Percentiles rank a stretch among this genome's conserved stretches.
Evolutionary conservation across 306 rosid species (phyloP).

Genomic region (Comarum palustre): DNA sequence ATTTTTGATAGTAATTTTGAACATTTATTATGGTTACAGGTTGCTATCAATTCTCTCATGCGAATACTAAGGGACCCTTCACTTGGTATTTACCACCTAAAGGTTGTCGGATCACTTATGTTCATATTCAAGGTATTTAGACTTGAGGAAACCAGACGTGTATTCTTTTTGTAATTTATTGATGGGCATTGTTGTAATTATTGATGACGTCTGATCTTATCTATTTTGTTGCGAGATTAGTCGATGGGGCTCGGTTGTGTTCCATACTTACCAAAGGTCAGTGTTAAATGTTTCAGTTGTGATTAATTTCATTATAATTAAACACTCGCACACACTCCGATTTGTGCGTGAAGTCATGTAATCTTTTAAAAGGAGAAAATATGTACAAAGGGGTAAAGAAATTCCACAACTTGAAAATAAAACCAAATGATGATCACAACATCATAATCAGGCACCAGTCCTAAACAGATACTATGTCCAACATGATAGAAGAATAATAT

Average conservation of each 20-base stretch:
- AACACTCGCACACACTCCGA: background rate
- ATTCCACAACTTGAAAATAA: background rate
- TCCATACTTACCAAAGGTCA: constrained; percentile 94
- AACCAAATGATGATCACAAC: background rate
- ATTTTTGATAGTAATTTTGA: background rate
- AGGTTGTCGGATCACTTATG: constrained; percentile 97
- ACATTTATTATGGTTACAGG: constrained; percentile 42
- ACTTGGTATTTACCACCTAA: constrained; percentile 81
- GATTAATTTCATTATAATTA: background rate
- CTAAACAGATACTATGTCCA: background rate
- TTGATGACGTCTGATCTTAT: constrained; percentile 31
- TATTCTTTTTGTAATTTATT: background rate
- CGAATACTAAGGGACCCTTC: constrained; percentile 97
- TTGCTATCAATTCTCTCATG: constrained; percentile 95
- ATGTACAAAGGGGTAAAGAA: background rate
- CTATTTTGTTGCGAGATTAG: constrained; percentile 57
- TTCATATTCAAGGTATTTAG: constrained; percentile 85
- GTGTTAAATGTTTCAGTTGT: constrained; percentile 22
- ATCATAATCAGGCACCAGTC: background rate
- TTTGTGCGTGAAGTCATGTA: background rate
- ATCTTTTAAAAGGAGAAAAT: background rate
- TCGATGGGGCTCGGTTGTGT: constrained; percentile 96
- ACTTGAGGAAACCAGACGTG: background rate
- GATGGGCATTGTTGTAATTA: constrained; percentile 5
- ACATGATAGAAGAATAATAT: background rate